Evolutionary conservation across 768 basidiomycete genomes (phyloP).

Genomic region (Russula olivacea): DNA sequence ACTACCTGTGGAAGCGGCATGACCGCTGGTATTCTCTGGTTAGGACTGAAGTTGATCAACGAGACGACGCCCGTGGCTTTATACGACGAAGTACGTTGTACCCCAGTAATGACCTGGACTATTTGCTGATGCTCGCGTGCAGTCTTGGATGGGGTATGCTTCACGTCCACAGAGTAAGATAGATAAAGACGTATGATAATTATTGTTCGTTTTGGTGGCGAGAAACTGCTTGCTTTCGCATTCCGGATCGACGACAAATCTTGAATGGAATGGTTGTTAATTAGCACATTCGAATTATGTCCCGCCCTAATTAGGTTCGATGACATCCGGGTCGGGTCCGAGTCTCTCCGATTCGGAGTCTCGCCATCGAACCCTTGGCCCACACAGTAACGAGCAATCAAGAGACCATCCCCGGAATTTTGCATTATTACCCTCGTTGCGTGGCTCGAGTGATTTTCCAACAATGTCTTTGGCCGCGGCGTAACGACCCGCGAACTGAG

Average conservation of each 20-base stretch:
- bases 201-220: not conserved
- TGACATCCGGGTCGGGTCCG: no score
- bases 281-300: not conserved
- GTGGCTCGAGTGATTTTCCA: not conserved
- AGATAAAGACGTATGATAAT: slow-evolving; percentile 35
- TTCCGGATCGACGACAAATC: not conserved
- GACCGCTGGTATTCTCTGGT: slow-evolving; percentile 95
- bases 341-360: no score
- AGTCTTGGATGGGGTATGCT: slow-evolving; percentile 98
- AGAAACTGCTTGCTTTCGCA: not conserved
- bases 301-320: not conserved
- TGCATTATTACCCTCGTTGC: not conserved
- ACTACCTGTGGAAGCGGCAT: slow-evolving; percentile 94
- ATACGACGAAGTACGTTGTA: slow-evolving; percentile 81
- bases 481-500: not conserved
- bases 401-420: not conserved
- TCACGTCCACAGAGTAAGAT: slow-evolving; percentile 69
- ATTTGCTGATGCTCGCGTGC: not conserved
- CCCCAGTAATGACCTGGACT: not conserved
- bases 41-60: slow-evolving; percentile 74
- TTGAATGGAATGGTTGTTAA: no score
- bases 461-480: not conserved
- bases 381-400: not conserved
- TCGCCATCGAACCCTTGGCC: not conserved
- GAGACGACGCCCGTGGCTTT: slow-evolving; percentile 52